These are phyloP conservation scores for Fistulinella cinereoalba DNA, from an alignment of 1,284 basidiomycete species.

Conservation along the genomic window DNA sequence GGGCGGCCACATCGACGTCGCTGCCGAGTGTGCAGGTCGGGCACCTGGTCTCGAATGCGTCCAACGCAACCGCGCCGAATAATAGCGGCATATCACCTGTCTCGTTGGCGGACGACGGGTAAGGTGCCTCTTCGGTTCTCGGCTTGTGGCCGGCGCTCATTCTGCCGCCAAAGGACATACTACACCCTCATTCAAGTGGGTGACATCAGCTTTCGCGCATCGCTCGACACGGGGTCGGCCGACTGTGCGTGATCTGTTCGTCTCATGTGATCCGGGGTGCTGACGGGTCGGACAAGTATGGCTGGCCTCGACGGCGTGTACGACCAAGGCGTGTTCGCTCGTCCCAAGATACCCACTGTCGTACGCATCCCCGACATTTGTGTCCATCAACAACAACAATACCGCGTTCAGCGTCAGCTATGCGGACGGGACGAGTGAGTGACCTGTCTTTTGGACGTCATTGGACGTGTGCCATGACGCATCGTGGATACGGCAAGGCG, in stretches of 20 bases:
- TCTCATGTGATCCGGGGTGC: background rate
- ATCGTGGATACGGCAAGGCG: constrained; percentile 39
- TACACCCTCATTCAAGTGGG: constrained; percentile 59
- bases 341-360: constrained; percentile 65
- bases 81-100: constrained; percentile 39
- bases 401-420: constrained; percentile 60
- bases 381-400: constrained; percentile 54
- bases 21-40: constrained; percentile 16
- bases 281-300: constrained; percentile 41
- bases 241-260: constrained; percentile 19
- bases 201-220: constrained; percentile 62
- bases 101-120: constrained; percentile 47
- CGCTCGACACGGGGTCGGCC: constrained; percentile 73
- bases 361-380: constrained; percentile 65
- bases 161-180: constrained; percentile 58
- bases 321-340: constrained; percentile 47
- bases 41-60: constrained; percentile 15
- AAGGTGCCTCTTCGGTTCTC: constrained; percentile 26
- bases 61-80: constrained; percentile 12
- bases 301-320: constrained; percentile 64
- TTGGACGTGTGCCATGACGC: constrained; percentile 1
- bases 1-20: constrained; percentile 4
- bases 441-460: background rate
- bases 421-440: constrained; percentile 61
- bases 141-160: constrained; percentile 14